These are phyloP conservation scores for Sphaceloma murrayae DNA, from an alignment of 2,329 filamentous ascomycete genomes.

Conservation along the genomic window DNA sequence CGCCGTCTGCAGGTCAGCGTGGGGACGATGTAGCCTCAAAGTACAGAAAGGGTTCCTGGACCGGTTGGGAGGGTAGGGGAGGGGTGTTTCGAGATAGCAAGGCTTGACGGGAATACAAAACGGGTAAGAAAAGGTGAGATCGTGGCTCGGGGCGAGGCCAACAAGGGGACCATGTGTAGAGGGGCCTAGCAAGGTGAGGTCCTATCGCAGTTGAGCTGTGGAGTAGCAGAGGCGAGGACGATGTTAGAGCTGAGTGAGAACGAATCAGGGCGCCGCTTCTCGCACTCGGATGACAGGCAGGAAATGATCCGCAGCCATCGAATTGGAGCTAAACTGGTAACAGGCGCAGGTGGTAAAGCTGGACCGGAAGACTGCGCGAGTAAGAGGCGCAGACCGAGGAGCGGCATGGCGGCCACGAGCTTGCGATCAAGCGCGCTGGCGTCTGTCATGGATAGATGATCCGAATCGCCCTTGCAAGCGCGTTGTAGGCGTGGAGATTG, in stretches of 20 bases:
- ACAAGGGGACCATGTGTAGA: background rate
- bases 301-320: conserved; percentile 15
- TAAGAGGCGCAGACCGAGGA: conserved; percentile 4
- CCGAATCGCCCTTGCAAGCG: conserved; percentile 8
- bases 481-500: background rate
- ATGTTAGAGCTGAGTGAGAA: conserved; percentile 5
- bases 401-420: conserved; percentile 7
- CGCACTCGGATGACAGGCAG: conserved; percentile 11
- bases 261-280: conserved; percentile 3
- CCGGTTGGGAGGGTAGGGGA: conserved; percentile 4
- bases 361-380: background rate
- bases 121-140: conserved; percentile 9
- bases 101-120: conserved; percentile 5
- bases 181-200: conserved; percentile 11
- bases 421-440: conserved; percentile 10
- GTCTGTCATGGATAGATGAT: conserved; percentile 8
- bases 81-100: conserved; percentile 4
- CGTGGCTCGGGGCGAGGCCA: conserved; percentile 7
- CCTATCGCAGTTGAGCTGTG: conserved; percentile 4
- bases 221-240: conserved; percentile 6
- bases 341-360: conserved; percentile 4
- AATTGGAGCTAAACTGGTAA: conserved; percentile 7
- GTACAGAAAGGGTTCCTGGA: conserved; percentile 3
- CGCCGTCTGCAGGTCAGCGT: conserved; percentile 11
- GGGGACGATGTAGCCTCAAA: conserved; percentile 11